These are phyloP conservation scores for Persicaria tinctoria DNA, from an alignment of 148 eudicot genomes.

Conservation along the genomic window DNA sequence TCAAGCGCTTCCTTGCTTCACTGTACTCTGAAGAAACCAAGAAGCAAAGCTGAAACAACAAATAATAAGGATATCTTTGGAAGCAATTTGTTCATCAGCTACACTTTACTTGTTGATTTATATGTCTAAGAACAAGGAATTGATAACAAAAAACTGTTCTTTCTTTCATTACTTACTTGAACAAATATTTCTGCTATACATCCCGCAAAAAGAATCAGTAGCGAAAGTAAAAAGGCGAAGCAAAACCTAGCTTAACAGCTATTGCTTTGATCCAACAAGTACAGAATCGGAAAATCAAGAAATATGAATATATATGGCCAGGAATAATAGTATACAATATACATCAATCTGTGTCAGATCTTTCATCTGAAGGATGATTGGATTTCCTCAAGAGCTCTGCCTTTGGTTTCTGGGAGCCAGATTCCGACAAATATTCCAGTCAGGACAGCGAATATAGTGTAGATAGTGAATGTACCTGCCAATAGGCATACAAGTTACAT, in stretches of 20 bases:
- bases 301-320: neutral
- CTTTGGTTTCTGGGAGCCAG: constrained; percentile 88
- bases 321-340: neutral
- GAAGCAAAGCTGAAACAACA: constrained; percentile 4
- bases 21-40: constrained; percentile 22
- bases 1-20: constrained; percentile 66
- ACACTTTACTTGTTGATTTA: neutral
- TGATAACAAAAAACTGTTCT: neutral
- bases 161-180: neutral
- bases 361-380: constrained; percentile 60
- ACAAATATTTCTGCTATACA: neutral
- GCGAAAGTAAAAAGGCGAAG: neutral
- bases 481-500: neutral
- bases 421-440: constrained; percentile 39
- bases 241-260: neutral
- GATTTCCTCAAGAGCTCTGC: constrained; percentile 76
- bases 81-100: neutral
- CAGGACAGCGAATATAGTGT: constrained; percentile 40
- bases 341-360: neutral
- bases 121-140: neutral
- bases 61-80: neutral
- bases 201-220: constrained; percentile 1
- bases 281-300: neutral
- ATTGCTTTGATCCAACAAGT: neutral
- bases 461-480: constrained; percentile 73